Evolutionary conservation across 129 eudicot species (phyloP), one percentile per base, ranked within the genome.

Genomic region (sunflower (Helianthus annuus)): DNA sequence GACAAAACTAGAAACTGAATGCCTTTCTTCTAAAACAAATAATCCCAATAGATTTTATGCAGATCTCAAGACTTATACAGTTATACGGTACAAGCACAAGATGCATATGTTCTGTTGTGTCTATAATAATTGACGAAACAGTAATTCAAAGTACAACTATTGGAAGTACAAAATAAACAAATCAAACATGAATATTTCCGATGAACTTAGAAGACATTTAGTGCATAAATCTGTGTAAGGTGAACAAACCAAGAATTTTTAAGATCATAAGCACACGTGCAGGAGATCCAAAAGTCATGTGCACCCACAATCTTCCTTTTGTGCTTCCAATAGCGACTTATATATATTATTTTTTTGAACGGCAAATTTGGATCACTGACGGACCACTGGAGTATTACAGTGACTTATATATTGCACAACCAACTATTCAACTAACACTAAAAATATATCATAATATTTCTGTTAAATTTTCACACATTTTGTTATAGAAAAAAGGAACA

Each of bases 161-260:
- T 71, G 75, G 40, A 56, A 56, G 42, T 53, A 45, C 68, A 19
- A 53, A 55, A 56, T 58, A n/a, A 76, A 46, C 63, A 66, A 9
- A 57, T 24, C 29, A 53, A 53, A 22, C 36, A 69, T 14, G 14
- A 11, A 70, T 69, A 10, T 51, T 76, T 52, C 40, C 76, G 62
- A 77, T 62, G 66, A 62, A 70, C 81, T 61, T 70, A 10, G 55
- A 52, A 70, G 36, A 75, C 79, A 75, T 55, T 69, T 69, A 60
- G 38, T 36, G 54, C 81, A 69, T 59, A 14, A 54, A 9, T 53
- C 8, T 32, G 36, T 15, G 69, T 48, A 48, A 32, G 14, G 24
- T 16, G 68, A 67, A 60, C 70, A 19, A 54, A 60, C 61, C 71
- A 61, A 69, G 45, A 68, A 22, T 19, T 17, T 54, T 76, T 64